Base-by-base conservation (phyloP, 192 early-diverging fungal species). In the Coemansia sp. region DNA sequence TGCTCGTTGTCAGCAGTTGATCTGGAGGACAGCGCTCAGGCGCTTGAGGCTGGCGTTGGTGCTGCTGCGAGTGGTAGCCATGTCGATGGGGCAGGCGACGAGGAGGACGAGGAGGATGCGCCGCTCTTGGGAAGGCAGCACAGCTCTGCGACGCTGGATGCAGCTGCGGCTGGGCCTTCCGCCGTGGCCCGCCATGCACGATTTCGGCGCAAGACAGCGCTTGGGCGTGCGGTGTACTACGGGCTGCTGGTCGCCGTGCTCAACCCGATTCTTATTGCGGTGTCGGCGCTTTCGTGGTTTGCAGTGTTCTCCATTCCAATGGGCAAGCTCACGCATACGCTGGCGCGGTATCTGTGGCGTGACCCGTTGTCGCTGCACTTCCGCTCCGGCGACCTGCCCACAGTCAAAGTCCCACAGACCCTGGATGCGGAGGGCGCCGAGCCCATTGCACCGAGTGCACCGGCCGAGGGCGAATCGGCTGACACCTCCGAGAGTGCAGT, bases 241-340 rank as follows among this genome's bases (percentile, higher is more conserved):
- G 25, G 39, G 22, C 37, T 81, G 36, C 65, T 68, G 40, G 73
- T 71, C 22, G 39, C 68, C 19, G 67, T 76, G 57, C 64, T 91
- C 74, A 91, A 88, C 0, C 96, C 96, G 4, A 27, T 95, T 29
- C 93, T 95, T 27, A 59, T 95, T 6, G 47, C 91, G 5, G 91
- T 94, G 2, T 89, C 90, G 19, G 77, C 85, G 17, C 53, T 92
- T 2, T 95, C 94, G 83, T 96, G 92, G 88, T 90, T 97, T 56
- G 79, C 88, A 11, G 92, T 98, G 29, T 84, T 96, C 20, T 87
- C 92, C 8, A 88, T 98, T 43, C 96, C 96, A 11, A 98, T 98
- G 96, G 93, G 91, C n/a, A 94, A 94, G 76, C 84, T 96, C 15
- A 94, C 87, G 22, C 94, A 90, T 64, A 91, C 90, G 12, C 77